These are phyloP conservation scores for Blastobotrys arbuscula DNA, from an alignment of 1,139 yeast species.

Conservation along the genomic window DNA sequence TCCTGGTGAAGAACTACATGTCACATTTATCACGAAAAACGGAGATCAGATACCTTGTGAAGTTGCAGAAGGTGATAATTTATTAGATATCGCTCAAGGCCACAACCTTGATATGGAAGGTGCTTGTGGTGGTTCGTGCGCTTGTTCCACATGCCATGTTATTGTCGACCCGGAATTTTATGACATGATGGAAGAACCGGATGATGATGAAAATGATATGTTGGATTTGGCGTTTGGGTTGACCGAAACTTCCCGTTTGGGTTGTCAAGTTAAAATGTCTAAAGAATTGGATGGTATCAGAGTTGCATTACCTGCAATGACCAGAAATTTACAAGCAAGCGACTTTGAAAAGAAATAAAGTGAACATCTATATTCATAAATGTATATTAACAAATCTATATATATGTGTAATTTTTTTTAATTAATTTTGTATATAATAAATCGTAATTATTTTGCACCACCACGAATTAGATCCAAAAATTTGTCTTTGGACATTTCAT, in stretches of 20 bases:
- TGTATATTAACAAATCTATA: background rate
- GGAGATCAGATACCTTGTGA: slow-evolving; percentile 78
- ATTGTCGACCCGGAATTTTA: slow-evolving; percentile 93
- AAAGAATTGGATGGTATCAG: slow-evolving; percentile 89
- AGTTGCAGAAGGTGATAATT: slow-evolving; percentile 87
- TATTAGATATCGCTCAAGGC: slow-evolving; percentile 93
- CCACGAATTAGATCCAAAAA: slow-evolving; percentile 85
- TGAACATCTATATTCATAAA: background rate
- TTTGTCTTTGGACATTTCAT: slow-evolving; percentile 82
- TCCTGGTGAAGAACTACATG: slow-evolving; percentile 86
- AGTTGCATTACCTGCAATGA: slow-evolving; percentile 97
- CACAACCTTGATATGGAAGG: slow-evolving; percentile 94
- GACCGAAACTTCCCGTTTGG: slow-evolving; percentile 86
- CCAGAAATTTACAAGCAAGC: slow-evolving; percentile 76
- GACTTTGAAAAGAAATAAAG: slow-evolving; percentile 50
- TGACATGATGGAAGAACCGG: slow-evolving; percentile 89
- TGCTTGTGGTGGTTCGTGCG: slow-evolving; percentile 99
- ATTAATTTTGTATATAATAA: background rate
- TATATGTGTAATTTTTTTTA: background rate
- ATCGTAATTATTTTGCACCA: background rate
- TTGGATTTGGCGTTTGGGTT: slow-evolving; percentile 94
- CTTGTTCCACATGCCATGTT: slow-evolving; percentile 96
- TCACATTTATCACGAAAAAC: slow-evolving; percentile 88
- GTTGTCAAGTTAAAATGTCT: slow-evolving; percentile 87
- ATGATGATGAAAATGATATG: slow-evolving; percentile 98